Evolutionary conservation across 768 basidiomycete genomes (phyloP).

Genomic region (Saitozyma podzolica): DNA sequence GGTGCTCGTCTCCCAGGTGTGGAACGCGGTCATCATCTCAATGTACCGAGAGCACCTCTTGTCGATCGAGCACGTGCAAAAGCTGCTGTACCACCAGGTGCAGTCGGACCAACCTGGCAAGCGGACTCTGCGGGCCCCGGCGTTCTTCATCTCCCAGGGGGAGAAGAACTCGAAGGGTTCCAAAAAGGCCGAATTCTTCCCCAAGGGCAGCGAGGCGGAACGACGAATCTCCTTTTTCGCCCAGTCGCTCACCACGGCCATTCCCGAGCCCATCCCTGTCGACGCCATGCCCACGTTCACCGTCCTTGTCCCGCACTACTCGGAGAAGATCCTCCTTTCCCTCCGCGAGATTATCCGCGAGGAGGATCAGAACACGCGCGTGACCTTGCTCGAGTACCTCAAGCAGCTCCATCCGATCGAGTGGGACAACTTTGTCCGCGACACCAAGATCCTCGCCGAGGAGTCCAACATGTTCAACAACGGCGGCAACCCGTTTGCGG

Average conservation of each 20-base stretch:
- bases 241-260: constrained; percentile 90
- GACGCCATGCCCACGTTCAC: constrained; percentile 99
- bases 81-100: constrained; percentile 94
- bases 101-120: constrained; percentile 86
- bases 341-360: constrained; percentile 98
- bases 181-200: constrained; percentile 87
- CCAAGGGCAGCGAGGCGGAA: constrained; percentile 89
- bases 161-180: constrained; percentile 62
- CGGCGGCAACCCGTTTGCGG: constrained; percentile 64
- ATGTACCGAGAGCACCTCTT: constrained; percentile 99
- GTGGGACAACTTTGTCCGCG: constrained; percentile 99
- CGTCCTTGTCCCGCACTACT: constrained; percentile 96
- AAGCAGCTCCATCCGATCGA: constrained; percentile 97
- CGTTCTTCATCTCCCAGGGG: constrained; percentile 95
- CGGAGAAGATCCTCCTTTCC: constrained; percentile 96
- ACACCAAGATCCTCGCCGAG: constrained; percentile 97
- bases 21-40: constrained; percentile 99
- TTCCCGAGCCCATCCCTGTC: constrained; percentile 89
- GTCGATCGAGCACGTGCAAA: constrained; percentile 98
- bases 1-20: constrained; percentile 97
- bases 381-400: constrained; percentile 94
- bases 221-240: constrained; percentile 98
- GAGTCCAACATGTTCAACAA: constrained; percentile 80
- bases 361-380: constrained; percentile 94
- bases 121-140: constrained; percentile 87